Evolutionary conservation across 148 eudicot genomes (phyloP), one percentile per base, ranked within the genome.

Genomic region (Silene conica): DNA sequence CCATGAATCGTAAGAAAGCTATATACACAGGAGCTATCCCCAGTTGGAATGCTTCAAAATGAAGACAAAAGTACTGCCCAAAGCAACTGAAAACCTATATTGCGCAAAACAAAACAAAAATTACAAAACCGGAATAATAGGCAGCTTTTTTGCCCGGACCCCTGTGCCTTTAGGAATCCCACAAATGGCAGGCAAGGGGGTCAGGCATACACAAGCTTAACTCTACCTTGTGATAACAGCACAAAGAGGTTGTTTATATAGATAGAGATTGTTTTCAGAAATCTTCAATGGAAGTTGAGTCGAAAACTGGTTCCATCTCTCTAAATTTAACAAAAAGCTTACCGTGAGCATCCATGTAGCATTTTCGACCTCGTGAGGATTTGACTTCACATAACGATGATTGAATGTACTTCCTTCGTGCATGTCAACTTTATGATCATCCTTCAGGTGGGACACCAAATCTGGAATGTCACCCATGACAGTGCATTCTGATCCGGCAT

Each of bases 341-440:
- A 93, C 98, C 88, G 98, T 93, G 25, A 93, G 98, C 98, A 93
- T 93, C 98, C 98, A 90, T 22, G 96, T 92, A 21, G 93, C 96
- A 73, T 91, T 91, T 76, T 91, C 96, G 22, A 91, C 96, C 77
- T 89, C 96, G 72, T 83, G 96, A 8, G 97, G 97, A 78, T 92
- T 90, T 23, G 93, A 87, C 77, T 93, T 93, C 65, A 93, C 98
- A 83, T 93, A 93, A 22, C 96, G 93, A 75, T 93, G 98, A 78
- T 93, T 93, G 81, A 93, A 93, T 56, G 96, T 90, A 76, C 89
- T 89, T 46, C 98, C 96, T 79, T 38, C 85, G 84, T 92, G 98
- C 98, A 92, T 92, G 79, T 92, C 97, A 72, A 92, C 97, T 76
- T 92, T 89, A 78, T 92, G 97, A 70, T 89, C 92, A 67, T 92